Base-by-base conservation (phyloP, 495 filamentous ascomycete species). In the Aeminium ludgeri region DNA sequence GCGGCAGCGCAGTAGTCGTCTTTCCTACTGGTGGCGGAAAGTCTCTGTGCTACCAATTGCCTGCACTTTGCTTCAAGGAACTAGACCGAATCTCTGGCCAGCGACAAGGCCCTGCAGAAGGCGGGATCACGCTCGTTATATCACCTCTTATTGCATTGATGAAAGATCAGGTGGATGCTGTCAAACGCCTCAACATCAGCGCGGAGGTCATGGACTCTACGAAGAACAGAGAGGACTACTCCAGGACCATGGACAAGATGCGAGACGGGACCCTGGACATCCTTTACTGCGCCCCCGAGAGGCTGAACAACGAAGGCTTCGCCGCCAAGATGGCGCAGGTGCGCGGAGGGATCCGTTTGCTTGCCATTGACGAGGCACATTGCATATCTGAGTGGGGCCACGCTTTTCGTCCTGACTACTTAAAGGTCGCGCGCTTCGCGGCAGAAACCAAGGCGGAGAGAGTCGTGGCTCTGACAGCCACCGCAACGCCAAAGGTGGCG, bases 371-470 rank as follows among this genome's bases (percentile, higher is more conserved):
- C 46, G 89, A 97, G 59, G 89, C 89, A 10, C 89, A 97, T 56
- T 97, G 89, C 56, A 86, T 97, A 17, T 94, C 86, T 58, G 83
- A 96, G 58, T 97, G 89, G 89, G 89, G 89, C 6, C 89, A 97
- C 51, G 89, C 96, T 55, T 97, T 97, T 55, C 78, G 89, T 25
- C 87, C 86, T 0, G 89, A 96, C 56, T 97, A 97, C 59, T 72
- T 75, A 1, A 75, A 76, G 6, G 79, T 95, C 3, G 87, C 89
- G 0, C 62, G 71, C 18, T 78, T 76, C 40, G 63, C 59, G 7
- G 59, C 62, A 11, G 73, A 76, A 49, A 60, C 71, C 35, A 44
- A 64, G 17, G 72, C 72, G 0, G 71, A 76, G 48, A 56, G 70
- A 17, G 65, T 93, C 36, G 86, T 97, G 68, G 87, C 87, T 0